phyloP scores from a whole-genome alignment of 2,329 filamentous ascomycete species.

The Diatrype stigma region DNA sequence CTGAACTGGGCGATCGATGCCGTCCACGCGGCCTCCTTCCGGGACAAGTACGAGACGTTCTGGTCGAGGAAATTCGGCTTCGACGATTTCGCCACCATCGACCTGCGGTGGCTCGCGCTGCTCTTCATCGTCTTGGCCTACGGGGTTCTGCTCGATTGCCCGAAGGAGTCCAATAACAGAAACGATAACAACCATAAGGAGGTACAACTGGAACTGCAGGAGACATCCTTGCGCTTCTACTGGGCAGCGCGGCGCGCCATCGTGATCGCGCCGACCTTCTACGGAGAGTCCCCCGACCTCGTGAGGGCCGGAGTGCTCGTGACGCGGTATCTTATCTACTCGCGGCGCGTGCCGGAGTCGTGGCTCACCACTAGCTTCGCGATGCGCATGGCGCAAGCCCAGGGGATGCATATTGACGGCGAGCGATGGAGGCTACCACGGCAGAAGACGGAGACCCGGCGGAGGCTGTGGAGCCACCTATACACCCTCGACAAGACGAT shows the following conservation, averaged over 20 bases:
- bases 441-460: conserved; percentile 32
- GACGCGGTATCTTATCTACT: conserved; percentile 35
- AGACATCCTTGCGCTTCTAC: conserved; percentile 36
- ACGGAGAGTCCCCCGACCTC: conserved; percentile 36
- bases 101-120: conserved; percentile 37
- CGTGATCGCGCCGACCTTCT: conserved; percentile 38
- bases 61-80: conserved; percentile 35
- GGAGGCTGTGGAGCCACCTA: conserved; percentile 35
- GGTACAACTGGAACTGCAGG: conserved; percentile 31
- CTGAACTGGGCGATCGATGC: conserved; percentile 34
- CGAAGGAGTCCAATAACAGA: conserved; percentile 24
- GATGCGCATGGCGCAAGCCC: conserved; percentile 38
- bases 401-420: conserved; percentile 40
- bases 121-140: conserved; percentile 37
- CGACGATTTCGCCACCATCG: conserved; percentile 35
- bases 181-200: no score
- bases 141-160: conserved; percentile 32
- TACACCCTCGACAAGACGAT: conserved; percentile 37
- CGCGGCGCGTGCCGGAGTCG: conserved; percentile 32
- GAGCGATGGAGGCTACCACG: conserved; percentile 33
- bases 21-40: conserved; percentile 31
- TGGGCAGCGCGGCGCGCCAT: conserved; percentile 36
- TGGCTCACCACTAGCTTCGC: conserved; percentile 40
- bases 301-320: conserved; percentile 36
- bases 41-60: conserved; percentile 32